Percentiles rank a stretch among this genome's conserved stretches.
Conservation (phyloP, 1,284 basidiomycete genomes). For the Sporisorium sorghi region DNA sequence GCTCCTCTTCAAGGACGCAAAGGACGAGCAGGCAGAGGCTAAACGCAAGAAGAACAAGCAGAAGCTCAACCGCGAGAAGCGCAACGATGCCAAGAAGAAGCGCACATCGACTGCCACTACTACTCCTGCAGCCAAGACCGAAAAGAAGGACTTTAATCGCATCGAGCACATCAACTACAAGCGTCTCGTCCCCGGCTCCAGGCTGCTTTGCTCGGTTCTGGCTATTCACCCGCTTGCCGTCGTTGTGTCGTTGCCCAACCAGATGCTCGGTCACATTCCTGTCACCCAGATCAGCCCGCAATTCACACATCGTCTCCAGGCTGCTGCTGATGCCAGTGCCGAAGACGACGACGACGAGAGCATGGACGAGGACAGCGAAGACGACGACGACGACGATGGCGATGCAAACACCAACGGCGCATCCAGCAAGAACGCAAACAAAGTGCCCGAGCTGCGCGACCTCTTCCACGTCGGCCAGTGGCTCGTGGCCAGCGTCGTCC, state of each 20-base stretch:
- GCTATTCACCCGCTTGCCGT: constrained; percentile 89
- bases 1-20: constrained; percentile 73
- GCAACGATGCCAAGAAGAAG: constrained; percentile 68
- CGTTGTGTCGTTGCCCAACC: constrained; percentile 91
- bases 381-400: constrained; percentile 70
- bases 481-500: constrained; percentile 81
- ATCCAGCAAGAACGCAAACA: constrained; percentile 21
- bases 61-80: constrained; percentile 56
- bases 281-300: constrained; percentile 92
- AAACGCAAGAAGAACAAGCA: constrained; percentile 56
- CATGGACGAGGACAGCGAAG: constrained; percentile 24
- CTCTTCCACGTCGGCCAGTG: constrained; percentile 89
- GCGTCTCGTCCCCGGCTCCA: constrained; percentile 86
- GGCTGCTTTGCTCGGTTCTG: constrained; percentile 85
- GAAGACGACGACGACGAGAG: constrained; percentile 72
- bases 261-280: constrained; percentile 92
- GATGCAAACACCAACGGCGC: constrained; percentile 7
- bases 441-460: constrained; percentile 70
- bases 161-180: constrained; percentile 96
- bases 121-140: constrained; percentile 9
- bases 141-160: constrained; percentile 73
- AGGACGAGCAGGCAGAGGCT: constrained; percentile 31
- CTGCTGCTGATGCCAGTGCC: constrained; percentile 69
- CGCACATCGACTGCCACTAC: constrained; percentile 21
- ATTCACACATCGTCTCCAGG: constrained; percentile 77